Evolutionary conservation across 345 rosid species (phyloP).

Genomic region (Citrus trifoliata): DNA sequence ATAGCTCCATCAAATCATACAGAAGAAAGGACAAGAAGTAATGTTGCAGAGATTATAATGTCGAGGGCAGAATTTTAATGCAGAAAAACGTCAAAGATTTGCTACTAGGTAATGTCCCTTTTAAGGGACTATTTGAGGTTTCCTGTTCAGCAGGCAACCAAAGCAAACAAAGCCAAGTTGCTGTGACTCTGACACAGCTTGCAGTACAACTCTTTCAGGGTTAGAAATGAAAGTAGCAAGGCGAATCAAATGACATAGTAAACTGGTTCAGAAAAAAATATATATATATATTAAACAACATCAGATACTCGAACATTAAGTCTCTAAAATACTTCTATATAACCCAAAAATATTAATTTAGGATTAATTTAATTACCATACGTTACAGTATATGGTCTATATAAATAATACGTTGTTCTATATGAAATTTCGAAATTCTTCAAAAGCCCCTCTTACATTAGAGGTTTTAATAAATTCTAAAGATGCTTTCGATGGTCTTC

Average conservation of each 20-base stretch:
- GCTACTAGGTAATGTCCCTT: constrained; percentile 2
- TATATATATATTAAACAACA: neutral
- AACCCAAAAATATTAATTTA: neutral
- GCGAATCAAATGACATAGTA: no score
- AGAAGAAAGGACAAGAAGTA: constrained; percentile 19
- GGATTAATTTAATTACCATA: neutral
- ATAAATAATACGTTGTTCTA: neutral
- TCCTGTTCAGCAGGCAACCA: neutral
- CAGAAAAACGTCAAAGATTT: neutral
- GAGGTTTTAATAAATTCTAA: no score
- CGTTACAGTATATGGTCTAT: neutral
- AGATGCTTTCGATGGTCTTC: neutral
- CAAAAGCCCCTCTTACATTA: neutral
- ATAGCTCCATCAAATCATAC: constrained; percentile 16
- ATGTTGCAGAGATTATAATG: constrained; percentile 2
- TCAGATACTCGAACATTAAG: neutral
- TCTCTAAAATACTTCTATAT: neutral
- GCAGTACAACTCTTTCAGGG: neutral
- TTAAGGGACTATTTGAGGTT: neutral
- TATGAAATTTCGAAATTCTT: neutral
- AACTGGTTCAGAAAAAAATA: no score
- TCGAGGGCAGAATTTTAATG: neutral
- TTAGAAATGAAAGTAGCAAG: no score
- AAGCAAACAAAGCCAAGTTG: neutral
- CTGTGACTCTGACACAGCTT: neutral